phyloP scores from a whole-genome alignment of 495 filamentous ascomycete species.

The Talaromyces thailandensis region DNA sequence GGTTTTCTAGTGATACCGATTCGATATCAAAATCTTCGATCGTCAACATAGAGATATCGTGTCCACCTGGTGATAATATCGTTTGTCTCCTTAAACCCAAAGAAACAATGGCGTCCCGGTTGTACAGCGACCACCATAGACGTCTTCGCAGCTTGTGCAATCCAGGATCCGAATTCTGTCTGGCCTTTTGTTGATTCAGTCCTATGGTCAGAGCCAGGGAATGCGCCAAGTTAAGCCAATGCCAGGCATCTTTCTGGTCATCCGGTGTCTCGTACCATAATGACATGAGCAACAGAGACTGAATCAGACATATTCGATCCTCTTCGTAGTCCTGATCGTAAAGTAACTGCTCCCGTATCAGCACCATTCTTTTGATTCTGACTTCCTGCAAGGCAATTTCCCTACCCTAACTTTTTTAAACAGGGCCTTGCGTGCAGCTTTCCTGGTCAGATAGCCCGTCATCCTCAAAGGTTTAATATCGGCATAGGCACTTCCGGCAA shows the following conservation, averaged over 20 bases:
- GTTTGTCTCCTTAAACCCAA: too few species aligned
- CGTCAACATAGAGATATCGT: too few species aligned
- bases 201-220: not conserved
- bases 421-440: conserved; percentile 55
- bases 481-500: conserved; percentile 55
- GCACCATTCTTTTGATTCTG: conserved; percentile 2
- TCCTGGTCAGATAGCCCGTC: conserved; percentile 52
- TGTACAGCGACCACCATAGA: too few species aligned
- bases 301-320: conserved; percentile 57
- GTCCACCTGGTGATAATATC: too few species aligned
- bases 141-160: too few species aligned
- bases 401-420: conserved; percentile 51
- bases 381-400: too few species aligned
- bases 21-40: too few species aligned
- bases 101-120: too few species aligned
- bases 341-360: conserved; percentile 24
- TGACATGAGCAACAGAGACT: conserved; percentile 62
- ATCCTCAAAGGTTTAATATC: conserved; percentile 47
- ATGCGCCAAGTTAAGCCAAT: conserved; percentile 9
- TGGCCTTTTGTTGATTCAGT: too few species aligned
- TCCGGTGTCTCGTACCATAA: conserved; percentile 73
- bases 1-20: too few species aligned
- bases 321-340: conserved; percentile 68
- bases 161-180: too few species aligned
- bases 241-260: conserved; percentile 49